Percentiles rank a stretch among this genome's conserved stretches.
phyloP scores from a whole-genome alignment of 768 basidiomycete genomes.

The Agaricus subrufescens region DNA sequence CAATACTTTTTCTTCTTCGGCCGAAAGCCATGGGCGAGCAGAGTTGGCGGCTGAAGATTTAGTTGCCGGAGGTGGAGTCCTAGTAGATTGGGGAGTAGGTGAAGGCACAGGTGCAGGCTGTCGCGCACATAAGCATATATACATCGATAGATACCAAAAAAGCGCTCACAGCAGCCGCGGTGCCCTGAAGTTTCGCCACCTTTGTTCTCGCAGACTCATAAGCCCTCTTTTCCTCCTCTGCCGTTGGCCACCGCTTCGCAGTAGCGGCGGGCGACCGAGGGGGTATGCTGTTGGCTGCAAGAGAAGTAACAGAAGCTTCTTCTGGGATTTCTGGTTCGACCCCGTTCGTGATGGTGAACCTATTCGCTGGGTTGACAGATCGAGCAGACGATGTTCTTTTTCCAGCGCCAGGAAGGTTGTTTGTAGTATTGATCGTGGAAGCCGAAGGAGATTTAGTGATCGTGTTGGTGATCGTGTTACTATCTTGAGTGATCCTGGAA shows the following conservation, averaged over 20 bases:
- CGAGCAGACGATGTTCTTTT: constrained; percentile 23
- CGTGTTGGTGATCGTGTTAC: background rate
- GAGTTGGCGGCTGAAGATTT: constrained; percentile 13
- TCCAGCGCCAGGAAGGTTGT: background rate
- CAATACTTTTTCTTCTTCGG: constrained; percentile 74
- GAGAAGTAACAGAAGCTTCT: background rate
- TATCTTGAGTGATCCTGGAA: too few relatives aligned
- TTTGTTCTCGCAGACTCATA: constrained; percentile 60
- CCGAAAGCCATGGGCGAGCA: constrained; percentile 49
- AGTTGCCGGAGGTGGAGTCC: constrained; percentile 13
- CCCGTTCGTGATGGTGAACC: constrained; percentile 38
- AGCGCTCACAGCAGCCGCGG: constrained; percentile 27
- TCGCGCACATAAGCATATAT: background rate
- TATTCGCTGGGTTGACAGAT: constrained; percentile 19
- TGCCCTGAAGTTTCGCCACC: constrained; percentile 52
- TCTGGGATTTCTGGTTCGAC: constrained; percentile 14
- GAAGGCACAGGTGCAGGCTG: constrained; percentile 22
- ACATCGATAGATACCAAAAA: background rate
- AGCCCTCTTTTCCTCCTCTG: constrained; percentile 64
- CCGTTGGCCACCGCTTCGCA: constrained; percentile 42
- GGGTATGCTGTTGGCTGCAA: background rate
- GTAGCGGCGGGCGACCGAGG: constrained; percentile 1
- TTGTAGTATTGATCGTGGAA: background rate
- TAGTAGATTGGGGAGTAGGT: constrained; percentile 10
- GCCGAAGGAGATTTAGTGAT: constrained; percentile 9